Evolutionary conservation across 768 basidiomycete genomes (phyloP), one percentile per base, ranked within the genome.

Genomic region (Termitomyces eurrhizus): DNA sequence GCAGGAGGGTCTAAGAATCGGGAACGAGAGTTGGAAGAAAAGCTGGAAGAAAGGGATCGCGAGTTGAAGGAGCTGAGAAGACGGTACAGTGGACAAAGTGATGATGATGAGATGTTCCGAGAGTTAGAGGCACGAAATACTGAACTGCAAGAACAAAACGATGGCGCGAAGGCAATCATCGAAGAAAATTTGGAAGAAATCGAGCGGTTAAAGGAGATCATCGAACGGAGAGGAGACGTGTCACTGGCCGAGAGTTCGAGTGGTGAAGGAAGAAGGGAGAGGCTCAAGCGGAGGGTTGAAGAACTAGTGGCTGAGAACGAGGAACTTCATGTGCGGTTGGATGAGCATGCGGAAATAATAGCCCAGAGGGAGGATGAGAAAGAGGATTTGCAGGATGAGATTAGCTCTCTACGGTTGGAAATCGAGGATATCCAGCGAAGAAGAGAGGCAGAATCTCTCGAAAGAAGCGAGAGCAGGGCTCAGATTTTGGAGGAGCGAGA

Each of bases 161-260:
- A 90, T 59, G 85, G 83, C 60, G 83, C 85, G 5, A 80, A 85
- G 58, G 86, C 81, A 0, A 71, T 92, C 33, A 74, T 93, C 44
- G 85, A 91, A 68, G 93, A 95, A 64, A 92, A 92, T 69, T 81
- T 88, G 71, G 89, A 93, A 37, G 93, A 95, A 73, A 85, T 94
- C 54, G 87, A 90, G 39, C 79, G 86, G 8, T 74, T 95, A 44
- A 80, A 82, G 37, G 87, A 89, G 51, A 77, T 87, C n/a, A 78
- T 89, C 6, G 87, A 91, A 67, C 77, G 76, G 26, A 80, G 77
- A 6, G 80, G 79, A 16, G 76, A 80, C 26, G 76, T 78, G 4
- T 74, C 75, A 0, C 59, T 70, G 11, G 69, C 73, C 14, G 75
- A 75, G 42, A 73, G 74, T 37, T 77, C 78, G 3, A 67, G 70